Evolutionary conservation across 345 rosid species (phyloP).

Genomic region (Clarkia xantiana): DNA sequence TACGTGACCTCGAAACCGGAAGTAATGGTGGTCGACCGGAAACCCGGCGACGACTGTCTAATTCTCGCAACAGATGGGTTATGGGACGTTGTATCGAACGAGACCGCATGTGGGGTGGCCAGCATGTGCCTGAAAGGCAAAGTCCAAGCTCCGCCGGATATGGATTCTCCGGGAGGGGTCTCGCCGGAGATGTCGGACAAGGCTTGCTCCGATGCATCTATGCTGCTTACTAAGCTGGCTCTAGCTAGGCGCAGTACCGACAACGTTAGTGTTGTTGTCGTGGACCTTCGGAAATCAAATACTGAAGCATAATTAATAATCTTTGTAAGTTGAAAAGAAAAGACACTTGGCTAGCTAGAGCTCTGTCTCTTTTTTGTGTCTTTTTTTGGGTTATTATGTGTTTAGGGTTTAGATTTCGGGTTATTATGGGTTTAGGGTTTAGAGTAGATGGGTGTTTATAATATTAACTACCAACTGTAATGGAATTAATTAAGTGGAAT

Average conservation of each 20-base stretch:
- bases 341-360: no score
- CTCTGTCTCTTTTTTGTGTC: no score
- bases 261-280: slow-evolving; percentile 77
- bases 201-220: slow-evolving; percentile 58
- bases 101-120: slow-evolving; percentile 59
- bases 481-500: no score
- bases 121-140: slow-evolving; percentile 42
- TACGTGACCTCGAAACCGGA: slow-evolving; percentile 80
- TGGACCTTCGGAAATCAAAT: slow-evolving; percentile 36
- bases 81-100: slow-evolving; percentile 91
- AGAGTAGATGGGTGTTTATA: no score
- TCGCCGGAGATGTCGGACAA: slow-evolving; percentile 19
- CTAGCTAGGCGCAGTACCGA: slow-evolving; percentile 63
- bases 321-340: no score
- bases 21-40: slow-evolving; percentile 48
- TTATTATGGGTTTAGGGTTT: no score
- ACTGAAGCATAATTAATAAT: no score
- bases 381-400: no score
- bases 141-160: neutral
- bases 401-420: no score
- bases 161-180: slow-evolving; percentile 5
- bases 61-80: slow-evolving; percentile 75
- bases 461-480: no score
- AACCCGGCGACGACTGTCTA: slow-evolving; percentile 59
- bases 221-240: slow-evolving; percentile 59